Conservation (phyloP, 1,139 yeast genomes). For the Blastobotrys capitulatus region DNA sequence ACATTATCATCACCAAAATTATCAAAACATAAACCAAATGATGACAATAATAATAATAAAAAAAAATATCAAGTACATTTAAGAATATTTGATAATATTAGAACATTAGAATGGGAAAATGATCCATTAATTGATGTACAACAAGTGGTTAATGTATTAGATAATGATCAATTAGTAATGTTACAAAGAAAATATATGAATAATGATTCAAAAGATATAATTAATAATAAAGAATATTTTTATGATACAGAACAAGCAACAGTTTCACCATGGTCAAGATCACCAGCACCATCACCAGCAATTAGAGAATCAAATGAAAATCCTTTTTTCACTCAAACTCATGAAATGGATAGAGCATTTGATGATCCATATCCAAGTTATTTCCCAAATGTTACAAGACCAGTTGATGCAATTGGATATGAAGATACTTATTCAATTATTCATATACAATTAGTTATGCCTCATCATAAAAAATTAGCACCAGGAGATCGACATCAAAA, state of each 20-base stretch:
- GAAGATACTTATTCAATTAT: constrained; percentile 31
- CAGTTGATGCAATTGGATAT: constrained; percentile 27
- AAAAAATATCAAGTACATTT: constrained; percentile 1
- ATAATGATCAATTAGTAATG: constrained; percentile 25
- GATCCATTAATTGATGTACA: constrained; percentile 32
- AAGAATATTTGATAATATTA: constrained; percentile 23
- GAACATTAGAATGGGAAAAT: constrained; percentile 29
- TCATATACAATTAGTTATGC: constrained; percentile 30
- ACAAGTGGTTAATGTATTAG: constrained; percentile 29
- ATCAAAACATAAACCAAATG: background rate
- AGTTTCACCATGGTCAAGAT: constrained; percentile 31
- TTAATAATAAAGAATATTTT: constrained; percentile 1
- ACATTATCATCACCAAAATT: background rate
- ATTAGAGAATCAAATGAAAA: constrained; percentile 24
- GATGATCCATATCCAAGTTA: constrained; percentile 19
- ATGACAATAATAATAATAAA: background rate
- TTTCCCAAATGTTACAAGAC: constrained; percentile 9
- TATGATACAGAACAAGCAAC: constrained; percentile 30
- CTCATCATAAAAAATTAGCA: constrained; percentile 11
- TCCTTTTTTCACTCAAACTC: constrained; percentile 25
- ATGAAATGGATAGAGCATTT: constrained; percentile 27
- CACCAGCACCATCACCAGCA: constrained; percentile 35
- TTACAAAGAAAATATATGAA: constrained; percentile 28
- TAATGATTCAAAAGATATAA: background rate
- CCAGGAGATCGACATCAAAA: constrained; percentile 2